phyloP scores from a whole-genome alignment of 768 basidiomycete species.

The Calocybe indica region DNA sequence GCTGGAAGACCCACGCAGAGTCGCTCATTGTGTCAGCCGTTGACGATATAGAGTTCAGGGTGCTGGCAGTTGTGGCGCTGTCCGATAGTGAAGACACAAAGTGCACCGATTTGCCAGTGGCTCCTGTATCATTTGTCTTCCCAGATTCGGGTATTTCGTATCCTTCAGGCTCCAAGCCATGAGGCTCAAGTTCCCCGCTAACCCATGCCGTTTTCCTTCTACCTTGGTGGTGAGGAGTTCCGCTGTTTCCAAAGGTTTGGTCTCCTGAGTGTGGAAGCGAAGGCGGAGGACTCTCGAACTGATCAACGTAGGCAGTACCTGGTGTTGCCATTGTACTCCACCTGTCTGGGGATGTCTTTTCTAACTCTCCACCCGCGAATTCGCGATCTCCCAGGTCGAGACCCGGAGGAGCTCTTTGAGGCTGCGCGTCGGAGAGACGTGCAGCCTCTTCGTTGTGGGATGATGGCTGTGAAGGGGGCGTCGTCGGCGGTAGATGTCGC shows the following conservation, averaged over 20 bases:
- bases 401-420: neutral
- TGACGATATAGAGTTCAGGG: constrained; percentile 12
- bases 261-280: constrained; percentile 9
- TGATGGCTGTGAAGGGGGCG: constrained; percentile 1
- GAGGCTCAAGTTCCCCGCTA: neutral
- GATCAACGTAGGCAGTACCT: constrained; percentile 29
- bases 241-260: neutral
- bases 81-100: constrained; percentile 43
- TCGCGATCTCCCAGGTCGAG: constrained; percentile 13
- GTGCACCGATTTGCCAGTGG: constrained; percentile 37
- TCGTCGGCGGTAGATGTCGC: constrained; percentile 2
- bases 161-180: neutral
- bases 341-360: constrained; percentile 43
- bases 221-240: neutral
- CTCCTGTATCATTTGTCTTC: constrained; percentile 21
- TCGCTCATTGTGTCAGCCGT: constrained; percentile 13
- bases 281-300: constrained; percentile 11
- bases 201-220: neutral
- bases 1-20: neutral
- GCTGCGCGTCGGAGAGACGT: neutral
- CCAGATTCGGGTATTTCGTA: neutral
- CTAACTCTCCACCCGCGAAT: constrained; percentile 11
- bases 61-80: constrained; percentile 15
- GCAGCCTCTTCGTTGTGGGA: neutral
- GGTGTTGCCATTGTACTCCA: constrained; percentile 82